These are phyloP conservation scores for Fistulifera pelliculosa DNA, from an alignment of 108 stramenopile genomes.

Conservation along the genomic window DNA sequence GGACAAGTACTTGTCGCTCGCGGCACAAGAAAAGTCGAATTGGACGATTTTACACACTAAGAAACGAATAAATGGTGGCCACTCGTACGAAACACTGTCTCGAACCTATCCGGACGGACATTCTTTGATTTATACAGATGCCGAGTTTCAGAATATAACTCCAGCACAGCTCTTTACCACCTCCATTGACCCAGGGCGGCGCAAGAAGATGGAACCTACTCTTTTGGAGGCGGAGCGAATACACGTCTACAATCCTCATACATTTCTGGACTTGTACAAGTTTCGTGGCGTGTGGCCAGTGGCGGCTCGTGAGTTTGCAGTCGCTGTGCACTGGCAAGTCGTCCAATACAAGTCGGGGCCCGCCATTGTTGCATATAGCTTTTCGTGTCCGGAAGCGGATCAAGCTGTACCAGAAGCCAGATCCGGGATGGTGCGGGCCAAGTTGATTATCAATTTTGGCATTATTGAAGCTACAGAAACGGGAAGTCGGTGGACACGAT, in stretches of 20 bases:
- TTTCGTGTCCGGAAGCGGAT: slow-evolving; percentile 26
- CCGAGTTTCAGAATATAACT: background rate
- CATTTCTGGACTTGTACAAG: slow-evolving; percentile 8
- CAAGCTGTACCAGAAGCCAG: slow-evolving; percentile 11
- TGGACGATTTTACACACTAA: no score
- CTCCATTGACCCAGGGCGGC: slow-evolving; percentile 1
- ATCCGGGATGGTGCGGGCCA: slow-evolving; percentile 20
- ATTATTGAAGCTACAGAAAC: no score
- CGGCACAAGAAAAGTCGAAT: no score
- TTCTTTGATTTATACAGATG: no score
- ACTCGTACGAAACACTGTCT: no score
- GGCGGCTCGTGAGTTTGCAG: slow-evolving; percentile 29
- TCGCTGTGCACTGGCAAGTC: slow-evolving; percentile 30
- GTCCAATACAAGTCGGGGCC: slow-evolving; percentile 12
- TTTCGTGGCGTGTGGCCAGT: slow-evolving; percentile 39
- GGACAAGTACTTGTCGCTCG: no score
- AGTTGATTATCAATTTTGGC: slow-evolving; percentile 6
- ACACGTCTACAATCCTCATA: slow-evolving; percentile 5
- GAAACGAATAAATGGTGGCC: no score
- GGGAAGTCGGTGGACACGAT: background rate
- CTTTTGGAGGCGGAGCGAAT: background rate
- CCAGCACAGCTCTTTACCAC: slow-evolving; percentile 12
- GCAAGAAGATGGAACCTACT: slow-evolving; percentile 7
- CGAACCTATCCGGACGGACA: no score
- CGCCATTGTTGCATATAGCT: slow-evolving; percentile 15